These are phyloP conservation scores for Gremmenia infestans DNA, from an alignment of 2,329 filamentous ascomycete genomes.

Conservation along the genomic window DNA sequence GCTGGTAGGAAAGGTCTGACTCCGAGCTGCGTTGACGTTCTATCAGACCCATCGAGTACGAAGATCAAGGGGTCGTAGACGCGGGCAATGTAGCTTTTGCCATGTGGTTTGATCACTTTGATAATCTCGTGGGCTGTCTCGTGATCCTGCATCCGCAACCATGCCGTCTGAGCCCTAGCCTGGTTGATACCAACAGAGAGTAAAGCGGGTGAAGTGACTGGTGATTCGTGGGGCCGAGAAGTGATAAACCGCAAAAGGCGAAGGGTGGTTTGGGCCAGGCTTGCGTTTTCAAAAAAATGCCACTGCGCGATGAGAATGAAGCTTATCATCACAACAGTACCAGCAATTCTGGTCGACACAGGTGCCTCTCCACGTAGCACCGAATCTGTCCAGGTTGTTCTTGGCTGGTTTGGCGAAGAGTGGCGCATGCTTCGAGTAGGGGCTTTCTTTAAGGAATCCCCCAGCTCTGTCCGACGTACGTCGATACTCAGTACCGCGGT, in stretches of 20 bases:
- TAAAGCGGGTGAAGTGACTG: constrained; percentile 32
- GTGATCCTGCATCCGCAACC: constrained; percentile 73
- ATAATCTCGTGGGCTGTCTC: constrained; percentile 74
- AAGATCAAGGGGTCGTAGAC: constrained; percentile 73
- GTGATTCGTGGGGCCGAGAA: constrained; percentile 7
- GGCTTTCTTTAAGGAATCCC: constrained; percentile 58
- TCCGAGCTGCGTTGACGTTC: constrained; percentile 46
- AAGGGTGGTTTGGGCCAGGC: constrained; percentile 35
- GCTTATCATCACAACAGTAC: constrained; percentile 66
- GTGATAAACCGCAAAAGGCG: constrained; percentile 31
- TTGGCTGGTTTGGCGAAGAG: constrained; percentile 20
- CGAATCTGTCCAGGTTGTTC: constrained; percentile 53
- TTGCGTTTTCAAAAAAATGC: constrained; percentile 66
- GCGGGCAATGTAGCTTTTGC: constrained; percentile 66
- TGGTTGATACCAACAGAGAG: constrained; percentile 62
- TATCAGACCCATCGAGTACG: constrained; percentile 63
- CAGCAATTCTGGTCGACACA: constrained; percentile 68
- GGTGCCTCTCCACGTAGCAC: constrained; percentile 61
- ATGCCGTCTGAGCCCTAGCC: constrained; percentile 69
- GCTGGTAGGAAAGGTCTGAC: constrained; percentile 48
- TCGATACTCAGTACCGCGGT: constrained; percentile 75
- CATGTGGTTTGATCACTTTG: constrained; percentile 65
- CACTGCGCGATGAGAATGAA: constrained; percentile 71
- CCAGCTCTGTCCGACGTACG: constrained; percentile 69
- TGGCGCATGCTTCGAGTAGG: constrained; percentile 37